Percentiles rank a stretch among this genome's conserved stretches.
phyloP scores from a whole-genome alignment of 352 stramenopile species.

The Phytophthora pisi region DNA sequence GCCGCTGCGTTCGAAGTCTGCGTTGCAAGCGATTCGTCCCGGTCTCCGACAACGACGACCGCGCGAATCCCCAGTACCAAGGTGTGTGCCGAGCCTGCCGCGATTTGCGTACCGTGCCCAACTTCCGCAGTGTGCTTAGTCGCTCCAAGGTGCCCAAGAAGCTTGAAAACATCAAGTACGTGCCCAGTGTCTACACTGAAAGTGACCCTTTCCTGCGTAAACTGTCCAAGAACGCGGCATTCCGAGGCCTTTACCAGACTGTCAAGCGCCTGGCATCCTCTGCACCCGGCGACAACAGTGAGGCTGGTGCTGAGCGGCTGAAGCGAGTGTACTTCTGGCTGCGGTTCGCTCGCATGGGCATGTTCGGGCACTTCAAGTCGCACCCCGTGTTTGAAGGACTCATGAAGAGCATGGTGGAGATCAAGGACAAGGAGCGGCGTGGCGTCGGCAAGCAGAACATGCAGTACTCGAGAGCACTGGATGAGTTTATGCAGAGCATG shows the following conservation, averaged over 20 bases:
- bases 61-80: constrained; percentile 27
- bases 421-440: constrained; percentile 83
- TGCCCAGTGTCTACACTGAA: constrained; percentile 76
- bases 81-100: constrained; percentile 72
- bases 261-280: constrained; percentile 45
- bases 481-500: constrained; percentile 76
- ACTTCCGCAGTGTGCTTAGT: constrained; percentile 80
- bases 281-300: constrained; percentile 7
- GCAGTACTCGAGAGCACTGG: constrained; percentile 73
- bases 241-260: constrained; percentile 68
- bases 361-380: constrained; percentile 73
- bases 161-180: constrained; percentile 81
- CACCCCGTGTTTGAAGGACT: constrained; percentile 80
- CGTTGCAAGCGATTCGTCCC: constrained; percentile 60
- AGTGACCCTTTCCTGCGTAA: constrained; percentile 83
- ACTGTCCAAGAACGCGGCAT: constrained; percentile 76
- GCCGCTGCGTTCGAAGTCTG: constrained; percentile 75
- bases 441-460: constrained; percentile 88
- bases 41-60: constrained; percentile 28
- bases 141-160: constrained; percentile 74
- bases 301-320: constrained; percentile 24
- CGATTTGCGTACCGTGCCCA: constrained; percentile 66
- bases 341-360: constrained; percentile 69
- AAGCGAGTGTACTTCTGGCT: constrained; percentile 74
- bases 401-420: constrained; percentile 79